phyloP scores from a whole-genome alignment of 306 rosid genomes.

The Pyrus communis region DNA sequence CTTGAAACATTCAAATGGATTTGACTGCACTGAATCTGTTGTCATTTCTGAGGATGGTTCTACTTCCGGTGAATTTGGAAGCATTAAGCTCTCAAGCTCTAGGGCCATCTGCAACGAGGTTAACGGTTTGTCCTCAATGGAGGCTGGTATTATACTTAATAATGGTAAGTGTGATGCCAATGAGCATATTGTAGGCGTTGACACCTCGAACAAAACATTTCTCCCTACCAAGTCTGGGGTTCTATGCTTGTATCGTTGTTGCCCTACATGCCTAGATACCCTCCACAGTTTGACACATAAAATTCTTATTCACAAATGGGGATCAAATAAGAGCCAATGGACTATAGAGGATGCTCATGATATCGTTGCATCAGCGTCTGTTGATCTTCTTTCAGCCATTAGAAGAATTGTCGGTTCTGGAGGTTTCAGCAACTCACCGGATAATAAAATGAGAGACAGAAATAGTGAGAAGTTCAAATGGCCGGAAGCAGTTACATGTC shows the following conservation, averaged over 20 bases:
- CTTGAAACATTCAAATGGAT: conserved; percentile 24
- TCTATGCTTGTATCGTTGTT: conserved; percentile 63
- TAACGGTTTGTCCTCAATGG: conserved; percentile 12
- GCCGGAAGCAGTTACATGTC: conserved; percentile 23
- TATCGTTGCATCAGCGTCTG: conserved; percentile 55
- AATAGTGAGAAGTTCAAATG: conserved; percentile 15
- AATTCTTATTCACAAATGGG: conserved; percentile 33
- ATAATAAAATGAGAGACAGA: conserved; percentile 17
- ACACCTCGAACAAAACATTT: conserved; percentile 19
- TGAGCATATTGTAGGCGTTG: conserved; percentile 15
- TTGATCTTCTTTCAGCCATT: conserved; percentile 61
- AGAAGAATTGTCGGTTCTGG: conserved; percentile 34
- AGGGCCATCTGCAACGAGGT: conserved; percentile 13
- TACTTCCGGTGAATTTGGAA: conserved; percentile 16
- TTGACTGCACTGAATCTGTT: conserved; percentile 15
- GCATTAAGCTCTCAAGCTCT: conserved; percentile 18
- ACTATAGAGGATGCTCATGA: conserved; percentile 75
- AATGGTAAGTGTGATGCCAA: conserved; percentile 18
- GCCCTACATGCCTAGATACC: conserved; percentile 50
- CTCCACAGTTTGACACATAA: conserved; percentile 37
- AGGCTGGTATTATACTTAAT: conserved; percentile 14
- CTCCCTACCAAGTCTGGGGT: conserved; percentile 28
- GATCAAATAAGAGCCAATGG: conserved; percentile 26
- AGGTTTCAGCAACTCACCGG: conserved; percentile 17
- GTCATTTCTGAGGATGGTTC: conserved; percentile 22